Evolutionary conservation across 805 yeast genomes (phyloP).

Genomic region (Hanseniaspora jakobsenii): DNA sequence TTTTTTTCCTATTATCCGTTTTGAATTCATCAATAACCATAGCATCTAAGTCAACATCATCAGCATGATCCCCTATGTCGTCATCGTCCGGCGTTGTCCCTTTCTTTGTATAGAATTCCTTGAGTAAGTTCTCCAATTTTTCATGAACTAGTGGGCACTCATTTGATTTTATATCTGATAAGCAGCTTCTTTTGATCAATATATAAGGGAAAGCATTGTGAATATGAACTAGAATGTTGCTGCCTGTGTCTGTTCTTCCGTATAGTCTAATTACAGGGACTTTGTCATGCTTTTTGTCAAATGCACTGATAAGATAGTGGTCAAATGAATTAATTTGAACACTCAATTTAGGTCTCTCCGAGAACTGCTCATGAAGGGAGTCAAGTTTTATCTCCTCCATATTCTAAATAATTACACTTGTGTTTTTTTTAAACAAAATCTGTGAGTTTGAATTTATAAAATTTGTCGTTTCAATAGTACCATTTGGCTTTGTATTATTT

Average conservation of each 20-base stretch:
- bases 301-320: background rate
- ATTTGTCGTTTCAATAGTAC: too few species aligned
- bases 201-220: conserved; percentile 81
- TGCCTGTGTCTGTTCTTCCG: conserved; percentile 56
- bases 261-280: conserved; percentile 72
- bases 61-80: conserved; percentile 11
- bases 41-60: conserved; percentile 8
- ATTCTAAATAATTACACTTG: too few species aligned
- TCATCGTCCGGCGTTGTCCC: conserved; percentile 8
- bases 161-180: conserved; percentile 29
- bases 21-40: background rate
- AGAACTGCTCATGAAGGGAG: too few species aligned
- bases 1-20: conserved; percentile 8
- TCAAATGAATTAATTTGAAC: conserved; percentile 14
- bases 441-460: too few species aligned
- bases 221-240: conserved; percentile 52
- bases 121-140: conserved; percentile 36
- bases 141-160: conserved; percentile 32
- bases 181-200: conserved; percentile 47
- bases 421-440: too few species aligned
- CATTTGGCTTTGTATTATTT: too few species aligned
- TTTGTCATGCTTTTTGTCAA: conserved; percentile 26
- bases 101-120: conserved; percentile 30
- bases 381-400: too few species aligned
- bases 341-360: too few species aligned